Evolutionary conservation across 768 basidiomycete species (phyloP), one percentile per base, ranked within the genome.

Genomic region (Imleria badia): DNA sequence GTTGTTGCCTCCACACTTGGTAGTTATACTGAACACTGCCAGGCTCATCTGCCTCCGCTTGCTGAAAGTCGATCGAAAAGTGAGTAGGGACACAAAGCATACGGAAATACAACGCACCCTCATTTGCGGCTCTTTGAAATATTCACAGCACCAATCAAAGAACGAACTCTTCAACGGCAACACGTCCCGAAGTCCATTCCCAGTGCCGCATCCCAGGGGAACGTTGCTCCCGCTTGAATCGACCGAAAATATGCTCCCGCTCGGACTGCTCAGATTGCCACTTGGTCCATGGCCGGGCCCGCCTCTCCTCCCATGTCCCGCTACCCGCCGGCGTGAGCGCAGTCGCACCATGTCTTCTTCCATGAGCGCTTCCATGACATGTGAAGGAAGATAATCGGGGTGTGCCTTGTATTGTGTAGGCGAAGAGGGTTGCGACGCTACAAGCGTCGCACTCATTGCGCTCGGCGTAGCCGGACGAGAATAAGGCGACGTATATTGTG

Each of bases 101-200:
- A n/a, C 39, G 34, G 31, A 47, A 54, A 19, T 26, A 38, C 33
- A 14, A 62, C 84, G 64, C 68, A 96, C 94, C 78, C 93, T 87
- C 96, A 99, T 98, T 71, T 99, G 97, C 4, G 96, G 94, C 69
- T 98, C 95, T 58, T 89, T 94, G 76, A 98, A 99, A 69, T 98
- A 98, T 67, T 98, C 95, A 64, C 85, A 83, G 55, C 94, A 94
- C 91, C 94, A 98, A 66, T 98, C 96, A 66, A 88, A 99, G 74
- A 91, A 96, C 10, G 83, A 78, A 66, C 93, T 95, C 73, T 91
- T 93, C 64, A 99, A 72, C 0, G 97, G 97, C 58, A 98, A 70
- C 3, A 89, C 83, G 69, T 96, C 90, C 54, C 89, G 81, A 52
- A 94, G 87, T 10, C 89, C 89, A 11, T 82, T 76, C 22, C 91